These are phyloP conservation scores for Auxenochlorella pyrenoidosa DNA, from an alignment of 139 green algal genomes.

Conservation along the genomic window DNA sequence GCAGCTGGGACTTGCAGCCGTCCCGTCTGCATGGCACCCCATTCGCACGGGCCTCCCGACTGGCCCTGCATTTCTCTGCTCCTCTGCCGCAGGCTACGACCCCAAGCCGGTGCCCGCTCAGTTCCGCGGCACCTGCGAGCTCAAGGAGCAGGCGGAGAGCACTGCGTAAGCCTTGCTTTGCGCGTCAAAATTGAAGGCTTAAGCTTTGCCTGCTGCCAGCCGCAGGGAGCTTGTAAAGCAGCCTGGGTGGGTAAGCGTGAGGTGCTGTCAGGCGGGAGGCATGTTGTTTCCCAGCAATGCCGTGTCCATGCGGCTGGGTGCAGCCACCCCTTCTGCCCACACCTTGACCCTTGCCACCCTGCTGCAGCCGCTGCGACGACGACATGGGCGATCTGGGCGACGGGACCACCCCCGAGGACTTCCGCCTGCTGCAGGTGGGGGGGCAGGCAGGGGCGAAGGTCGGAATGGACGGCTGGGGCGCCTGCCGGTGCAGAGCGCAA, in stretches of 20 bases:
- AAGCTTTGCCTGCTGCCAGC: background rate
- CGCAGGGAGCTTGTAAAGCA: background rate
- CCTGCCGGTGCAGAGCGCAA: background rate
- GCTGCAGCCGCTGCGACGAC: background rate
- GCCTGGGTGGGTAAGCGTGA: too few species aligned
- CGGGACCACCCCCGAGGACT: background rate
- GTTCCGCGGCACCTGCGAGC: background rate
- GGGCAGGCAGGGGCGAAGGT: background rate
- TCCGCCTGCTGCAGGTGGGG: background rate
- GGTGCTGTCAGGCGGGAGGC: too few species aligned
- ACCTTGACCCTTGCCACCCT: background rate
- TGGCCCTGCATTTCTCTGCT: background rate
- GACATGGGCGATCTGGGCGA: background rate
- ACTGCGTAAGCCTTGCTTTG: background rate
- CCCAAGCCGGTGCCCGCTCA: background rate
- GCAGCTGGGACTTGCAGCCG: too few species aligned
- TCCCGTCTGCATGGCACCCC: too few species aligned
- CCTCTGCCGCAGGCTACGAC: background rate
- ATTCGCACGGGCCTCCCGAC: background rate
- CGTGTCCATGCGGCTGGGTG: background rate
- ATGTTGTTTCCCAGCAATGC: too few species aligned
- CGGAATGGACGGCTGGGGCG: background rate
- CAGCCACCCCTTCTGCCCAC: background rate
- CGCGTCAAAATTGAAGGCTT: too few species aligned
- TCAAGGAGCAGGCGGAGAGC: background rate